Evolutionary conservation across 1,284 basidiomycete species (phyloP).

Genomic region (Xerocomus minutiporus): DNA sequence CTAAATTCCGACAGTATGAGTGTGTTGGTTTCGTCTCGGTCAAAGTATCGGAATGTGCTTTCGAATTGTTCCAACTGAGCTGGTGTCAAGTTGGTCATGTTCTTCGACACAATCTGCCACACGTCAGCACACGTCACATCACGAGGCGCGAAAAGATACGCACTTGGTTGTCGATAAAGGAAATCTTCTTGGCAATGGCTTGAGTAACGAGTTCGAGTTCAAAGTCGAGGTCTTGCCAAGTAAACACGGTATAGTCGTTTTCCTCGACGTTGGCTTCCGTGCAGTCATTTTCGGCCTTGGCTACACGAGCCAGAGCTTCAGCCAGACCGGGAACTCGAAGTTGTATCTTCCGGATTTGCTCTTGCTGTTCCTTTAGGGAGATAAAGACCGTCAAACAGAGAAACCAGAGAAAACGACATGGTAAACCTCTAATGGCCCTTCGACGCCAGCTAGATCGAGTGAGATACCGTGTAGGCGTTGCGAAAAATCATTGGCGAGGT

Average conservation of each 20-base stretch:
- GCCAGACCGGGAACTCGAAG: conserved; percentile 60
- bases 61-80: conserved; percentile 97
- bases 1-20: conserved; percentile 84
- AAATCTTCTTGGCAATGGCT: conserved; percentile 83
- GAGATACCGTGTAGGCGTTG: conserved; percentile 68
- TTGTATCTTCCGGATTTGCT: conserved; percentile 53
- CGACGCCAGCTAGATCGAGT: conserved; percentile 69
- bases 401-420: conserved; percentile 4
- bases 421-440: conserved; percentile 75
- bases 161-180: conserved; percentile 96
- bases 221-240: conserved; percentile 85
- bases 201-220: conserved; percentile 83
- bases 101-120: conserved; percentile 84
- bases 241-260: conserved; percentile 94
- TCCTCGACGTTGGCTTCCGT: conserved; percentile 92
- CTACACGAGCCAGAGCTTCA: conserved; percentile 52
- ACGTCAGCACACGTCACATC: conserved; percentile 5
- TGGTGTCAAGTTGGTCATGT: conserved; percentile 89
- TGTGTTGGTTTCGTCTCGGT: conserved; percentile 88
- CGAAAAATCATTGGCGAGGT: conserved; percentile 83
- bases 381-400: conserved; percentile 17
- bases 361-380: conserved; percentile 48
- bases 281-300: conserved; percentile 71
- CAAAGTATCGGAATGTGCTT: conserved; percentile 96
- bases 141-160: background rate